Evolutionary conservation across 2,329 filamentous ascomycete genomes (phyloP).

Genomic region (Aspergillus ustus): DNA sequence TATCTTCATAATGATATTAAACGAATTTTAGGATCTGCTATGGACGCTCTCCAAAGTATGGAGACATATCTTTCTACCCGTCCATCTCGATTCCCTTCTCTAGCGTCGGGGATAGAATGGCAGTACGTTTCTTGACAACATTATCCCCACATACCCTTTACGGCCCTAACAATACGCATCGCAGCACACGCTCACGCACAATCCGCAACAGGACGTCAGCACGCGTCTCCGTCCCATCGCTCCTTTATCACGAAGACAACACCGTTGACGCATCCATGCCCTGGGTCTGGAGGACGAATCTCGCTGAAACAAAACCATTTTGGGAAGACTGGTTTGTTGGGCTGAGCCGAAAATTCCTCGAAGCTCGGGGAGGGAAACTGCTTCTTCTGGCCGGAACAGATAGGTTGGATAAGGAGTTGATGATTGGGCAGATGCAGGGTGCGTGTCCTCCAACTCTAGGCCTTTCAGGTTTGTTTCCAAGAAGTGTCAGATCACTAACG

Average conservation of each 20-base stretch:
- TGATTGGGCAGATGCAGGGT: slow-evolving; percentile 98
- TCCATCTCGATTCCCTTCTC: slow-evolving; percentile 74
- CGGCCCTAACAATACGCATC: slow-evolving; percentile 2
- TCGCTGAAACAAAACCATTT: slow-evolving; percentile 81
- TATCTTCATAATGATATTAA: neutral
- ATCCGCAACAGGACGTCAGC: slow-evolving; percentile 84
- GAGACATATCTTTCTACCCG: slow-evolving; percentile 84
- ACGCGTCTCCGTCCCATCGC: slow-evolving; percentile 79
- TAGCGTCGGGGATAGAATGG: slow-evolving; percentile 88
- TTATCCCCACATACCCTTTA: neutral
- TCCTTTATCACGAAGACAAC: slow-evolving; percentile 61
- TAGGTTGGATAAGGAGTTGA: slow-evolving; percentile 85
- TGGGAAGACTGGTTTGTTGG: slow-evolving; percentile 95
- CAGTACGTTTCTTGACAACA: slow-evolving; percentile 57
- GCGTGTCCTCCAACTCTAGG: slow-evolving; percentile 30
- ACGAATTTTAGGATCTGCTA: slow-evolving; percentile 68
- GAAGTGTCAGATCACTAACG: neutral
- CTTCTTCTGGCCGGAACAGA: slow-evolving; percentile 87
- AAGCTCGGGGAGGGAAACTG: slow-evolving; percentile 79
- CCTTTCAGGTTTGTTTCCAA: neutral
- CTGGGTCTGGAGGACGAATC: slow-evolving; percentile 86
- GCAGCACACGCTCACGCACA: slow-evolving; percentile 75
- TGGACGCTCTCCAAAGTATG: slow-evolving; percentile 95
- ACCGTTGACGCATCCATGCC: slow-evolving; percentile 49
- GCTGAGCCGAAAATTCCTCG: slow-evolving; percentile 84